Evolutionary conservation across 2,329 filamentous ascomycete species (phyloP), one percentile per base, ranked within the genome.

Genomic region (Botrytis galanthina): DNA sequence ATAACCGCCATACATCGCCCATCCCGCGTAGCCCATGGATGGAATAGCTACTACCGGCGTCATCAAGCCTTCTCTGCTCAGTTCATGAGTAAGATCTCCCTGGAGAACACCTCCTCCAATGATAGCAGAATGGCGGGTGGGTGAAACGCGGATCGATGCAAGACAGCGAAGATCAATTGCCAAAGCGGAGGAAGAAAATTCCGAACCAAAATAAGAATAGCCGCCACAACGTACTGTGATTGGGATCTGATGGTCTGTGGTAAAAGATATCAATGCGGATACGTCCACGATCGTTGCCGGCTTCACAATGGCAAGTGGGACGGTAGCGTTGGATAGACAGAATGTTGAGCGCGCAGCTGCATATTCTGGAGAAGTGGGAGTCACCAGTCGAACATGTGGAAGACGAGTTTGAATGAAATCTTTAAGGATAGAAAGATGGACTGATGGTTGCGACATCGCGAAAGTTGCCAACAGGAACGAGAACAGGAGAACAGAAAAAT

Each of bases 111-210:
- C 83, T 2, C 82, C 83, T 8, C 83, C 82, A 16, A 84, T 74
- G 4, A 73, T 75, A 1, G 81, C 83, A 9, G 81, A 81, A 61
- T 77, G 74, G 35, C 76, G 76, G 26, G 79, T 77, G 0, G 73
- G 71, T 48, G 77, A 77, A 18, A 84, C 75, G 0, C 76, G 42
- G 18, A 84, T 78, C 22, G 78, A 75, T 18, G 78, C 75, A 59
- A 84, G 80, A 59, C 81, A 81, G 29, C 83, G 81, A 78, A 84
- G 73, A 70, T 84, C 83, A 46, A 84, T 81, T 2, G 78, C 80
- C 22, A 84, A 61, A 7, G 80, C 80, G 44, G 76, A 80, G 7
- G 79, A 62, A 6, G 80, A 77, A n/a, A 79, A 78, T n/a, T 79
- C 80, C 1, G 79, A 76, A 2, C 82, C 81, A 42, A 76, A 80